Conservation (phyloP, 495 filamentous ascomycete species). For the Parathielavia hyrcaniae region DNA sequence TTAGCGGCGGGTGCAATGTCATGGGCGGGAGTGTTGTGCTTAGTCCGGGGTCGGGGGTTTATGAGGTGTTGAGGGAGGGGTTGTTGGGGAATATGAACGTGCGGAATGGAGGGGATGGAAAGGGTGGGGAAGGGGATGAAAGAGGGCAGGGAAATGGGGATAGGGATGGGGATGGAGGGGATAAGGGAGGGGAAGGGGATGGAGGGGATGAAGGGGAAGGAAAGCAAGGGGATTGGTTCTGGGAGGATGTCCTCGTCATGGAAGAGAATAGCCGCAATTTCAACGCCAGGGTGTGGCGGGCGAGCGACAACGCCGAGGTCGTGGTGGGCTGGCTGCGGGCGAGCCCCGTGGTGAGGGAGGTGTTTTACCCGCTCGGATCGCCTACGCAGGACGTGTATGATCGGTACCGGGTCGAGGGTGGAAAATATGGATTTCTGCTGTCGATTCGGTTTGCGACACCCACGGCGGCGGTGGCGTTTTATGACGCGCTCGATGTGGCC, state of each 20-base stretch:
- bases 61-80: neutral
- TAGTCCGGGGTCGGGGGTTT: neutral
- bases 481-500: conserved; percentile 23
- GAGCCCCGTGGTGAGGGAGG: conserved; percentile 9
- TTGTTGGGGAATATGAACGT: no score
- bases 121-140: no score
- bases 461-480: conserved; percentile 19
- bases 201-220: neutral
- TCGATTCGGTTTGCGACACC: conserved; percentile 18
- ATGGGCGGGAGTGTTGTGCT: conserved; percentile 24
- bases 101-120: no score
- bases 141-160: no score
- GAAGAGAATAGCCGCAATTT: conserved; percentile 25
- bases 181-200: no score
- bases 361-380: conserved; percentile 25
- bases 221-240: conserved; percentile 19
- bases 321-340: conserved; percentile 9
- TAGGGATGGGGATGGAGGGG: no score
- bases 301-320: conserved; percentile 15
- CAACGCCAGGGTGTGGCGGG: conserved; percentile 4
- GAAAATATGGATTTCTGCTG: conserved; percentile 25
- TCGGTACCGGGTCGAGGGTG: neutral
- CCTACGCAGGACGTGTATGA: conserved; percentile 20
- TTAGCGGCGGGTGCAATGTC: conserved; percentile 26
- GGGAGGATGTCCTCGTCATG: conserved; percentile 20